Evolutionary conservation across 2,329 filamentous ascomycete genomes (phyloP).

Genomic region (Colletotrichum truncatum): DNA sequence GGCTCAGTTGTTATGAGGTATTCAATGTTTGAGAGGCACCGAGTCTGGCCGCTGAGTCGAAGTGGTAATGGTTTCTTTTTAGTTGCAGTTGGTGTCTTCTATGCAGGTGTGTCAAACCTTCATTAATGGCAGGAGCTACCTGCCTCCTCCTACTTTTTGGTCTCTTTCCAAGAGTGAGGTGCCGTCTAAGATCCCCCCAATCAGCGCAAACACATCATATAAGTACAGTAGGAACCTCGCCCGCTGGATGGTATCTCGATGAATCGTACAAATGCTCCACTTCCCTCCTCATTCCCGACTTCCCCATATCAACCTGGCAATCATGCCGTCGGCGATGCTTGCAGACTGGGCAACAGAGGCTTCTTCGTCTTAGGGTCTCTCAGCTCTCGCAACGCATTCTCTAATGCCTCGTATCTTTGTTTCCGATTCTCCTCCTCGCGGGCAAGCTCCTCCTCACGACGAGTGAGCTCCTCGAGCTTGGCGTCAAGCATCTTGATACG

Average conservation of each 20-base stretch:
- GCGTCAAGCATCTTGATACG: constrained; percentile 59
- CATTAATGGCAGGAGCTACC: constrained; percentile 8
- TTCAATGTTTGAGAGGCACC: too few species aligned
- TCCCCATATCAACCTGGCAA: constrained; percentile 24
- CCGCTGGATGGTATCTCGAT: constrained; percentile 23
- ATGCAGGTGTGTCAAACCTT: constrained; percentile 19
- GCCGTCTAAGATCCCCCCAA: neutral
- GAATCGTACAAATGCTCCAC: constrained; percentile 1
- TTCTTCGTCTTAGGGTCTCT: constrained; percentile 67
- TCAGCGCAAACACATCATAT: neutral
- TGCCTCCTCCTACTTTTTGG: neutral
- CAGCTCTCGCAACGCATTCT: constrained; percentile 60
- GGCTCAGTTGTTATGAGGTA: neutral
- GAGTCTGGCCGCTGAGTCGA: neutral
- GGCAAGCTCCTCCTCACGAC: constrained; percentile 59
- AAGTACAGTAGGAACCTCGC: neutral
- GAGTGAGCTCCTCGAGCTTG: constrained; percentile 59
- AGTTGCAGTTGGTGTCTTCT: constrained; percentile 4
- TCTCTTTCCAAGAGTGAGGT: constrained; percentile 16
- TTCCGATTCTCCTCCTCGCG: constrained; percentile 52
- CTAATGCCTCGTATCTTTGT: constrained; percentile 60
- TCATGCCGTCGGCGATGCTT: constrained; percentile 37
- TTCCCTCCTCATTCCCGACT: neutral
- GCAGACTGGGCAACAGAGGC: constrained; percentile 55
- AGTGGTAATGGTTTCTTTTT: neutral